Conservation (phyloP, 2,329 filamentous ascomycete species). For the Pseudogymnoascus sp. region DNA sequence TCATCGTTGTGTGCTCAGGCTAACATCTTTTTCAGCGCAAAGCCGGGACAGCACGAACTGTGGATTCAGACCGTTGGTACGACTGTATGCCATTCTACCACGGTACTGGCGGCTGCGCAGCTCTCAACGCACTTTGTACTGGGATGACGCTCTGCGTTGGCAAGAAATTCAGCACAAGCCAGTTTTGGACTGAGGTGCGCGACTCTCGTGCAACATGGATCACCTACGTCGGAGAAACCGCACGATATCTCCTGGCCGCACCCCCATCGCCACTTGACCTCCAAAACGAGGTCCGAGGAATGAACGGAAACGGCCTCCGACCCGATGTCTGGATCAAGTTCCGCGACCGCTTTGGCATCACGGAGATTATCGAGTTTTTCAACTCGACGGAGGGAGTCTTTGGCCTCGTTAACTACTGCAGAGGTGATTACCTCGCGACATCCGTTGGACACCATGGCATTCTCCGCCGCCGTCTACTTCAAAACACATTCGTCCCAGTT, state of each 20-base stretch:
- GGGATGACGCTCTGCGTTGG: conserved; percentile 55
- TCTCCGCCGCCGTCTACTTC: conserved; percentile 46
- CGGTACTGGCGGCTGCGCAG: conserved; percentile 51
- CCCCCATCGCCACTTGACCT: conserved; percentile 57
- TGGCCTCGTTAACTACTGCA: conserved; percentile 50
- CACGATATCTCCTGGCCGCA: conserved; percentile 64
- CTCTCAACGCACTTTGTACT: conserved; percentile 25
- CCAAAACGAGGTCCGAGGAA: conserved; percentile 50
- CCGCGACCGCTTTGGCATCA: conserved; percentile 55
- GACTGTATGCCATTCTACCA: conserved; percentile 74
- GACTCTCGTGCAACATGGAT: conserved; percentile 63
- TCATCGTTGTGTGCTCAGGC: background rate
- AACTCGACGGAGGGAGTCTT: conserved; percentile 70
- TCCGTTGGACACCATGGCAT: conserved; percentile 67
- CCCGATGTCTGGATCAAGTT: conserved; percentile 64
- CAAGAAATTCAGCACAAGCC: conserved; percentile 59
- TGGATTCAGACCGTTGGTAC: conserved; percentile 57
- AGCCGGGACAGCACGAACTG: conserved; percentile 20
- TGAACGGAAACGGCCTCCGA: conserved; percentile 61
- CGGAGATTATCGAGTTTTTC: conserved; percentile 66
- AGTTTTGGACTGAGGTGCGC: conserved; percentile 67
- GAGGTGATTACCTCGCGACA: conserved; percentile 55
- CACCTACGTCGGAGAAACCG: conserved; percentile 72
- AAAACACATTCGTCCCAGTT: conserved; percentile 57
- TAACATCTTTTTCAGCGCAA: conserved; percentile 14